Evolutionary conservation across 2,329 filamentous ascomycete genomes (phyloP).

Genomic region (Coniosporium tulheliwenetii): DNA sequence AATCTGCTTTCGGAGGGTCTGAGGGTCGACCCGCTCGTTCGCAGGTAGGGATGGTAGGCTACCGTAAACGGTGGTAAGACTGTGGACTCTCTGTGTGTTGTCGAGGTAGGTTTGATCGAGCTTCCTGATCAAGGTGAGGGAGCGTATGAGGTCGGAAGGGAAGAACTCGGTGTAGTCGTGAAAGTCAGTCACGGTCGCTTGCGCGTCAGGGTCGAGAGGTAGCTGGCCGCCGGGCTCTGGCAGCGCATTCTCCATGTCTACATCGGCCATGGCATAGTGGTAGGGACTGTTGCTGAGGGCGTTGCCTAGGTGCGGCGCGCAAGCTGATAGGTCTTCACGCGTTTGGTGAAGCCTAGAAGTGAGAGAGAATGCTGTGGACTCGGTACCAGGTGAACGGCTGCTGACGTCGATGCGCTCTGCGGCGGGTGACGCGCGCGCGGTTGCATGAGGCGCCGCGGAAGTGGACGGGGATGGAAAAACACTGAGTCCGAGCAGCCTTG

Average conservation of each 20-base stretch:
- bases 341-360: too few species aligned
- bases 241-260: background rate
- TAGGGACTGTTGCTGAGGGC: too few species aligned
- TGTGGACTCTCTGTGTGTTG: constrained; percentile 28
- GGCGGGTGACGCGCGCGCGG: too few species aligned
- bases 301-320: too few species aligned
- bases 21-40: constrained; percentile 34
- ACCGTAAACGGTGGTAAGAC: constrained; percentile 31
- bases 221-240: constrained; percentile 13
- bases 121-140: constrained; percentile 43
- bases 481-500: too few species aligned
- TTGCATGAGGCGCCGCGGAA: too few species aligned
- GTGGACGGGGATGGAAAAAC: too few species aligned
- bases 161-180: constrained; percentile 56
- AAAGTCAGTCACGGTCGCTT: constrained; percentile 51
- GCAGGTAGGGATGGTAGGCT: constrained; percentile 33
- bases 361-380: too few species aligned
- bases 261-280: background rate
- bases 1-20: constrained; percentile 37
- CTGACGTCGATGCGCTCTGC: too few species aligned
- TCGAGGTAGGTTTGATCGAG: constrained; percentile 28
- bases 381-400: too few species aligned
- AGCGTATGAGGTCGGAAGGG: constrained; percentile 47
- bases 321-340: too few species aligned
- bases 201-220: constrained; percentile 45